A percentile compares a stretch with the other conserved stretches of the same genome.
Conservation (phyloP, 192 early-diverging fungal species). For the Gamsiella multidivaricata region DNA sequence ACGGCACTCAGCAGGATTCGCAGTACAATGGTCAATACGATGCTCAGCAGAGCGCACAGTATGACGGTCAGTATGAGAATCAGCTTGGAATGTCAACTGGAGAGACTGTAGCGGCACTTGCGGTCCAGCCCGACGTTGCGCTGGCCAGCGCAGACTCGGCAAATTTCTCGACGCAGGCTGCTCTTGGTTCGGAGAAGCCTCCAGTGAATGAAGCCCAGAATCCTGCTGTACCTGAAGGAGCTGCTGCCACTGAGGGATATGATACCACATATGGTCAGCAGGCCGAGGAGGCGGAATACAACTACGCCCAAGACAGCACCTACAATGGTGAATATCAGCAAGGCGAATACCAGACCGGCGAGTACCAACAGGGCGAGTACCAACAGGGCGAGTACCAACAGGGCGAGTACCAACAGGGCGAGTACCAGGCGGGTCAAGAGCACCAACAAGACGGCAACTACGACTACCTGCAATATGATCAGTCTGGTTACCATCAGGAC, state of each 20-base stretch:
- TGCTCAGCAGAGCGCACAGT: slow-evolving; percentile 16
- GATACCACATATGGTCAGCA: slow-evolving; percentile 12
- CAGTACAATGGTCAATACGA: slow-evolving; percentile 14
- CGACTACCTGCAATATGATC: background rate
- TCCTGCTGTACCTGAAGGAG: background rate
- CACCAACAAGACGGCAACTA: slow-evolving; percentile 12
- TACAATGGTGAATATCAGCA: slow-evolving; percentile 21
- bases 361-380: slow-evolving; percentile 23
- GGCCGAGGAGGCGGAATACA: background rate
- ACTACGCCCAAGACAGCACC: slow-evolving; percentile 1
- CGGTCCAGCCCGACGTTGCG: slow-evolving; percentile 19
- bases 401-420: slow-evolving; percentile 17
- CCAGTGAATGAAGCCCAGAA: background rate
- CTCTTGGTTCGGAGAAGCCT: slow-evolving; percentile 17
- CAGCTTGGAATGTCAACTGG: background rate
- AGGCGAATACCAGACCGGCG: slow-evolving; percentile 12
- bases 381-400: slow-evolving; percentile 29
- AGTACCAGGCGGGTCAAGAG: slow-evolving; percentile 12
- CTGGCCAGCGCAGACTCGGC: slow-evolving; percentile 15
- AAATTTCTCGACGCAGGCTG: slow-evolving; percentile 8
- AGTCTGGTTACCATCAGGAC: slow-evolving; percentile 15
- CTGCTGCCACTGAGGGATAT: slow-evolving; percentile 1
- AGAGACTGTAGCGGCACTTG: slow-evolving; percentile 9
- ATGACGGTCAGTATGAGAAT: slow-evolving; percentile 24
- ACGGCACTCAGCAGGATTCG: slow-evolving; percentile 17